Conservation (phyloP, 331 rosid species). For the Stylosanthes scabra region DNA sequence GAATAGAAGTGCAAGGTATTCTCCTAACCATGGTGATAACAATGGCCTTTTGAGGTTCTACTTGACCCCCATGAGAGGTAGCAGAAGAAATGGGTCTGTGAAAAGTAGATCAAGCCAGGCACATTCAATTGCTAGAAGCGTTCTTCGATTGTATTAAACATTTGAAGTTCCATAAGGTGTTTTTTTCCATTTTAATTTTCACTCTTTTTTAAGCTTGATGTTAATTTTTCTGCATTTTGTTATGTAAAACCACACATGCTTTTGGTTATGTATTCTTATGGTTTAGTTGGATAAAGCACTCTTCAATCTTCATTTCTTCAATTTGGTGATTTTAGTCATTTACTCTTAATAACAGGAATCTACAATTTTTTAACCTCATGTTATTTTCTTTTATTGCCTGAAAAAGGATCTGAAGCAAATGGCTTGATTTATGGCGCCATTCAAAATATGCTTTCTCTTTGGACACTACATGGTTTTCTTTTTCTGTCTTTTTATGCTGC, state of each 20-base stretch:
- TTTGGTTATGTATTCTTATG: constrained; percentile 56
- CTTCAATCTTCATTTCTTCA: constrained; percentile 53
- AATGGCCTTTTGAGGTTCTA: constrained; percentile 77
- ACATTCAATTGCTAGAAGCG: constrained; percentile 93
- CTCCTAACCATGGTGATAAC: constrained; percentile 67
- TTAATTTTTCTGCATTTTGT: constrained; percentile 59
- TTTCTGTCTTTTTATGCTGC: constrained; percentile 43
- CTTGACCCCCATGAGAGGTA: constrained; percentile 77
- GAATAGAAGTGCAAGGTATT: constrained; percentile 81
- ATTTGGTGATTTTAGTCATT: constrained; percentile 45
- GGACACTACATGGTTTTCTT: constrained; percentile 32
- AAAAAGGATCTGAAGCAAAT: constrained; percentile 32
- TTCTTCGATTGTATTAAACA: constrained; percentile 76
- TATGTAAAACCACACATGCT: constrained; percentile 78
- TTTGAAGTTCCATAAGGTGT: constrained; percentile 49
- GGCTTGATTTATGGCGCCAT: constrained; percentile 26
- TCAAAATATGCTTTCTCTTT: constrained; percentile 45
- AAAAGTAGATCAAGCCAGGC: constrained; percentile 75
- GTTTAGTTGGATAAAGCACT: constrained; percentile 57
- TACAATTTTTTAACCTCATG: constrained; percentile 38
- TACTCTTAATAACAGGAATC: constrained; percentile 52
- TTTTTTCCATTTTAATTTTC: constrained; percentile 33
- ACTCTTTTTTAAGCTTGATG: constrained; percentile 39
- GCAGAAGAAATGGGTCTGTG: constrained; percentile 68
- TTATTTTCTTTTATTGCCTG: constrained; percentile 22